A percentile compares a stretch with the other conserved stretches of the same genome.
Evolutionary conservation across 1,139 yeast species (phyloP).

Genomic region (Yamadazyma taylorii): DNA sequence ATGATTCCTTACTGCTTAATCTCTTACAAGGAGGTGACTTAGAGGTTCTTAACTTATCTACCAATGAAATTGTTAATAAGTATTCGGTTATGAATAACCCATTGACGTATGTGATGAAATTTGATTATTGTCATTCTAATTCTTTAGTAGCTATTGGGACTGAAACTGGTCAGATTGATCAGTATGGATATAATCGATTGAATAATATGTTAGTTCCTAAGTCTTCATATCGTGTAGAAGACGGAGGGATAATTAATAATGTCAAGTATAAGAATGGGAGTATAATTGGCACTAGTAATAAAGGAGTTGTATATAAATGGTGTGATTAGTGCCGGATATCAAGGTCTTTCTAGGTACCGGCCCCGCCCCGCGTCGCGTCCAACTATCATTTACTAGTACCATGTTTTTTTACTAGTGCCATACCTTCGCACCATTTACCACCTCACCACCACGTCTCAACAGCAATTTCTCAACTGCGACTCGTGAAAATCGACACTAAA

Average conservation of each 20-base stretch:
- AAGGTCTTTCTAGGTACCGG: no score
- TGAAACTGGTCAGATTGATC: neutral
- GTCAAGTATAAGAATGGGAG: constrained; percentile 9
- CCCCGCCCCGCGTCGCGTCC: no score
- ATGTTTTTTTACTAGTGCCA: no score
- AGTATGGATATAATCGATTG: constrained; percentile 3
- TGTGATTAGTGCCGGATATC: no score
- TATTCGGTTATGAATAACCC: constrained; percentile 4
- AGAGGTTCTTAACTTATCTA: constrained; percentile 3
- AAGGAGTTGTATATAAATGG: constrained; percentile 11
- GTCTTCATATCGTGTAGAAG: neutral
- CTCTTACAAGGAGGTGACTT: constrained; percentile 8
- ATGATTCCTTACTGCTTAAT: neutral
- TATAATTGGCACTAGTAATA: constrained; percentile 9
- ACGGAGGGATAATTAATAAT: constrained; percentile 7
- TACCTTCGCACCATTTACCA: no score
- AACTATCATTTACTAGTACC: no score
- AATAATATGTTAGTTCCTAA: constrained; percentile 6
- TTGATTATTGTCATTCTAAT: neutral
- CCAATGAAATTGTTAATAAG: constrained; percentile 5
- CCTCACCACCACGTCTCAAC: no score
- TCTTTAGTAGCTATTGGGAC: neutral
- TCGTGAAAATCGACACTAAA: no score
- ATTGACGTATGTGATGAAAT: neutral
- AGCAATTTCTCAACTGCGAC: no score